Conservation (phyloP, 1,139 yeast genomes). For the Debaryomycetaceae sp. region DNA sequence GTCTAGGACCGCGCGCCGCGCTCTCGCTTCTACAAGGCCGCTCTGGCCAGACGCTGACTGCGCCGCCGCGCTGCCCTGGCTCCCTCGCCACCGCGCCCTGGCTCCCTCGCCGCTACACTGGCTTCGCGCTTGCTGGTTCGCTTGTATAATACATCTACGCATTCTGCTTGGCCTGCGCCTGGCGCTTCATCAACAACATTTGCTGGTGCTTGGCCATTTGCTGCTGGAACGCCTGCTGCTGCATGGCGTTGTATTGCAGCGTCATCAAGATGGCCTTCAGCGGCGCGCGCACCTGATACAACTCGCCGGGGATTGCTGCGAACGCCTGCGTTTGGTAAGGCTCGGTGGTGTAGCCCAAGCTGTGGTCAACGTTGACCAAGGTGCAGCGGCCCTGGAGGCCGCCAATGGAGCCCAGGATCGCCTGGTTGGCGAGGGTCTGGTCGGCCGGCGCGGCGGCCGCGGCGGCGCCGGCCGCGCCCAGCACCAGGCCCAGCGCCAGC, state of each 20-base stretch:
- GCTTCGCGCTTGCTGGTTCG: too few species aligned
- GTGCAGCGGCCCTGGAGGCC: slow-evolving; percentile 77
- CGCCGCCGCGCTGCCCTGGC: too few species aligned
- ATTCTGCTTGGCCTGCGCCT: slow-evolving; percentile 23
- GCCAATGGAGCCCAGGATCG: slow-evolving; percentile 56
- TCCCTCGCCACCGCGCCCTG: too few species aligned
- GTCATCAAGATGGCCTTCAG: slow-evolving; percentile 45
- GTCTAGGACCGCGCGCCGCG: too few species aligned
- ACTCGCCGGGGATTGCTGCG: slow-evolving; percentile 49
- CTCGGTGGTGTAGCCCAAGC: slow-evolving; percentile 11
- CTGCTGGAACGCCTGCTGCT: slow-evolving; percentile 49
- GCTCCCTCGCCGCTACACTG: too few species aligned
- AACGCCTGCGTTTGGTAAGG: slow-evolving; percentile 43
- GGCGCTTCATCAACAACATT: slow-evolving; percentile 20
- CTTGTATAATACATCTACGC: too few species aligned
- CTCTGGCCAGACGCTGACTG: too few species aligned
- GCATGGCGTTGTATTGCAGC: slow-evolving; percentile 41
- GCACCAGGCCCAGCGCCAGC: too few species aligned
- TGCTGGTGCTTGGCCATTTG: slow-evolving; percentile 41
- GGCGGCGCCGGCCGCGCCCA: slow-evolving; percentile 14
- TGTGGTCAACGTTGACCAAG: slow-evolving; percentile 57
- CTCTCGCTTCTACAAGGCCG: too few species aligned
- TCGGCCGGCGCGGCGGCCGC: slow-evolving; percentile 21
- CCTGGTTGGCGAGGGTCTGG: slow-evolving; percentile 46
- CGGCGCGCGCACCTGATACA: slow-evolving; percentile 62